Conservation (phyloP, 2,329 filamentous ascomycete species). For the Ophiostoma angusticollis region DNA sequence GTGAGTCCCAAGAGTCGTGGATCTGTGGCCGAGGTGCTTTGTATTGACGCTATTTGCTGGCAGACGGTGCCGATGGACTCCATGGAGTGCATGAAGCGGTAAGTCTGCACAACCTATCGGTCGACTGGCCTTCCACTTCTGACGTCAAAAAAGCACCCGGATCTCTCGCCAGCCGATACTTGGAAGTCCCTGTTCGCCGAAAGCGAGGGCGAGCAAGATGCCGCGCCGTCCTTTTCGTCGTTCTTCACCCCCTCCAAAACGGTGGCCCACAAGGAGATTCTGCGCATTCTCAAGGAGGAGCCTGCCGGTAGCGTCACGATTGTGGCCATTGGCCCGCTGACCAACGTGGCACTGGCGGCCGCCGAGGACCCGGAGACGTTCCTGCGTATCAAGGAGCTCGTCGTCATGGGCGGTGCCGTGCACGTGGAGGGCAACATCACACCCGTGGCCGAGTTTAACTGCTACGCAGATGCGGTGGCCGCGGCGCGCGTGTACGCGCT, state of each 20-base stretch:
- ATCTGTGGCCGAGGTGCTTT: neutral
- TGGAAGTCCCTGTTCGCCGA: constrained; percentile 58
- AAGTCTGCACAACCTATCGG: too few species aligned
- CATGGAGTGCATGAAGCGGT: constrained; percentile 57
- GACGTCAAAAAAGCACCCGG: constrained; percentile 40
- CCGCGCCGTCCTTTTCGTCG: constrained; percentile 34
- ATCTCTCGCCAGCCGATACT: constrained; percentile 59
- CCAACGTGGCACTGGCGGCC: constrained; percentile 84
- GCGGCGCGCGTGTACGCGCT: constrained; percentile 66
- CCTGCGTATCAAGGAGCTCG: constrained; percentile 74
- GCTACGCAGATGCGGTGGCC: constrained; percentile 73
- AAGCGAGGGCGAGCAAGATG: constrained; percentile 15
- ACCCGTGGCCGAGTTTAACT: constrained; percentile 89
- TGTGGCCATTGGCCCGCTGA: constrained; percentile 78
- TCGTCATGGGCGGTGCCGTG: constrained; percentile 90
- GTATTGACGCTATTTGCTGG: neutral
- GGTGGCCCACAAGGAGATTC: constrained; percentile 72
- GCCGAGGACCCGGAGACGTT: constrained; percentile 83
- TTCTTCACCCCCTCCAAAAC: constrained; percentile 65
- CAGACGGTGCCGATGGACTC: constrained; percentile 64
- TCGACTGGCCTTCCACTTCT: too few species aligned
- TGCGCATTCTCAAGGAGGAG: constrained; percentile 72
- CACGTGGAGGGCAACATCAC: constrained; percentile 68
- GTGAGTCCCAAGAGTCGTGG: too few species aligned
- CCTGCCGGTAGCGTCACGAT: constrained; percentile 79